Percentiles rank a stretch among this genome's conserved stretches.
These are phyloP conservation scores for Rhizophagus prolifer DNA, from an alignment of 192 early-diverging fungal genomes.

Conservation along the genomic window DNA sequence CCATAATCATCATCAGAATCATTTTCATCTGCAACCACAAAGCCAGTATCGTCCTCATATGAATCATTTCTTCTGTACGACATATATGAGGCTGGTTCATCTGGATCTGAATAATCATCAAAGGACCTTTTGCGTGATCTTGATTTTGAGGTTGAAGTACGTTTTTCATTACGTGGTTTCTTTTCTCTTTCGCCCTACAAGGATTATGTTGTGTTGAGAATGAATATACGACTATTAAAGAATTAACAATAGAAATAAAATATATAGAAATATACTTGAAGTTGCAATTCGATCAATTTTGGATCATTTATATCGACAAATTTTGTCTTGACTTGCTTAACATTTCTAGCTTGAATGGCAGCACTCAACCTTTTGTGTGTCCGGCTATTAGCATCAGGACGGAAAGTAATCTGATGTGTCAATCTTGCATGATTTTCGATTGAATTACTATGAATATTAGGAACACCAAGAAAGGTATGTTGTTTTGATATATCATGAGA, in stretches of 20 bases:
- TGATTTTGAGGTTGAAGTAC: conserved; percentile 34
- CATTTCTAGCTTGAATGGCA: conserved; percentile 65
- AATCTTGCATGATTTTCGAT: conserved; percentile 69
- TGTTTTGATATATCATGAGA: conserved; percentile 49
- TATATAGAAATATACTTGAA: conserved; percentile 32
- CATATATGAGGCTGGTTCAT: conserved; percentile 29
- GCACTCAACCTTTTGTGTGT: conserved; percentile 69
- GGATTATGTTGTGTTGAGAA: conserved; percentile 57
- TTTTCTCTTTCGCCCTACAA: conserved; percentile 21
- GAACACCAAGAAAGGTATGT: conserved; percentile 63
- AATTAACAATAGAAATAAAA: not conserved
- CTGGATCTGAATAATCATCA: conserved; percentile 45
- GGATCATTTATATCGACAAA: conserved; percentile 70
- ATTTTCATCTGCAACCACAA: conserved; percentile 59
- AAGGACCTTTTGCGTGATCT: conserved; percentile 33
- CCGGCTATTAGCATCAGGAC: conserved; percentile 54
- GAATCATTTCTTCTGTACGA: conserved; percentile 31
- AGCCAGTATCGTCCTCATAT: conserved; percentile 51
- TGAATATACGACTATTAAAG: conserved; percentile 26
- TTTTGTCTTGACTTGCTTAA: conserved; percentile 63
- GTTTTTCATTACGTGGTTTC: conserved; percentile 50
- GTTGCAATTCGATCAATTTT: conserved; percentile 57
- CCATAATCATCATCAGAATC: conserved; percentile 13
- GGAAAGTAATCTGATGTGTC: conserved; percentile 63
- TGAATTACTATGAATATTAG: conserved; percentile 50